Conservation (phyloP, 2,329 filamentous ascomycete genomes). For the Verticillium klebahnii region DNA sequence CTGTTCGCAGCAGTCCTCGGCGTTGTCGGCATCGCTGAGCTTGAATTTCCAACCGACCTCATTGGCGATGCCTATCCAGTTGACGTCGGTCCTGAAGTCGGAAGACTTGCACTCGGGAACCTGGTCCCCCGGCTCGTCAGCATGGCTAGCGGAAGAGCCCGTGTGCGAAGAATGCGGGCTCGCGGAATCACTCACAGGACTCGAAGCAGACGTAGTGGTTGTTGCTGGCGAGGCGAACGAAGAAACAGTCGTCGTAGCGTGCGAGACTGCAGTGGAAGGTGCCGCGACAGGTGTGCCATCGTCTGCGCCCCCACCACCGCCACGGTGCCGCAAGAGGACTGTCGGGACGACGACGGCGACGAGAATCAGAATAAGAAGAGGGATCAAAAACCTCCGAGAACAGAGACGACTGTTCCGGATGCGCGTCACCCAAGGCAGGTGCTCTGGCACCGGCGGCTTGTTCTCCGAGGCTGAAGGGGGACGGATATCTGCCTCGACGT, state of each 20-base stretch:
- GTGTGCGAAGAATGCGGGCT: not conserved
- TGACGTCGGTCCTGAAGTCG: conserved; percentile 6
- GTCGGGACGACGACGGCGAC: conserved; percentile 30
- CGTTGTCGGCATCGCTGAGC: conserved; percentile 5
- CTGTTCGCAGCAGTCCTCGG: conserved; percentile 10
- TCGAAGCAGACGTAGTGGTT: not conserved
- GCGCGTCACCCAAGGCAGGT: not conserved
- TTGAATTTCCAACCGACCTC: conserved; percentile 9
- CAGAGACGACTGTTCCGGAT: not conserved
- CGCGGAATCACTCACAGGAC: not conserved
- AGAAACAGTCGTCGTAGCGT: not conserved
- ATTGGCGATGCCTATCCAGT: conserved; percentile 11
- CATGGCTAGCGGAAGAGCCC: not conserved
- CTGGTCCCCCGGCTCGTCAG: not conserved
- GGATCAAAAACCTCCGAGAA: not conserved
- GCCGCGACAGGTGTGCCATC: not conserved
- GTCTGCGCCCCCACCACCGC: conserved; percentile 2
- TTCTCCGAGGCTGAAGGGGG: not conserved
- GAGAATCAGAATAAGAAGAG: conserved; percentile 21
- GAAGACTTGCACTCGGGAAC: conserved; percentile 5
- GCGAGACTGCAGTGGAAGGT: not conserved
- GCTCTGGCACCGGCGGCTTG: not conserved
- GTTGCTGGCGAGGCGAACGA: not conserved
- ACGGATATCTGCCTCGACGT: not conserved
- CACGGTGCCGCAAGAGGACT: conserved; percentile 23